A percentile compares a stretch with the other conserved stretches of the same genome.
These are phyloP conservation scores for Suillus variegatus DNA, from an alignment of 768 basidiomycete genomes.

Conservation along the genomic window DNA sequence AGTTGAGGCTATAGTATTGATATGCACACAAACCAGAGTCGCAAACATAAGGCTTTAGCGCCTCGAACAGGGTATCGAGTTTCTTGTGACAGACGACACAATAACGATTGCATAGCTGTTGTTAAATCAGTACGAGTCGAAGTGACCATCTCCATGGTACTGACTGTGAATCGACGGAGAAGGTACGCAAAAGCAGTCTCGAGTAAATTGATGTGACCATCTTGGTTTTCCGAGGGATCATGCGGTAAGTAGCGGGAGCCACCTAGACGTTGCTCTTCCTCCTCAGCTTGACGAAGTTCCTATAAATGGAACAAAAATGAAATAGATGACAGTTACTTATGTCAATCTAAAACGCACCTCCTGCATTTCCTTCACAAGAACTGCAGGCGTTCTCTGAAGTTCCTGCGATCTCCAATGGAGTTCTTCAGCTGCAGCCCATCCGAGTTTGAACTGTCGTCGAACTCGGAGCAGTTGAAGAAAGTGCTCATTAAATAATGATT, in stretches of 20 bases:
- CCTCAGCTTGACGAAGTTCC: constrained; percentile 39
- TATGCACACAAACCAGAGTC: constrained; percentile 64
- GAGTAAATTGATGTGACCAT: constrained; percentile 54
- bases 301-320: constrained; percentile 4
- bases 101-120: constrained; percentile 65
- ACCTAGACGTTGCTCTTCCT: constrained; percentile 40
- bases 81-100: constrained; percentile 77
- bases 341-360: constrained; percentile 27
- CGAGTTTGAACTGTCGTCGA: constrained; percentile 51
- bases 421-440: constrained; percentile 71
- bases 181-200: constrained; percentile 67
- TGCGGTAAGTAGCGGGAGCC: constrained; percentile 49
- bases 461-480: constrained; percentile 56
- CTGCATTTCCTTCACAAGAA: constrained; percentile 36
- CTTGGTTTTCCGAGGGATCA: constrained; percentile 47
- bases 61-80: constrained; percentile 51
- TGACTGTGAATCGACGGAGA: constrained; percentile 60
- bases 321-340: background rate
- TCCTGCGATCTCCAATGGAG: constrained; percentile 48
- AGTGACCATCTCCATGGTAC: constrained; percentile 14
- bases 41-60: constrained; percentile 77
- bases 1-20: constrained; percentile 66
- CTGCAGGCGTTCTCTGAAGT: constrained; percentile 41
- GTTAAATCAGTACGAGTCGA: background rate
- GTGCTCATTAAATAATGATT: constrained; percentile 58